These are phyloP conservation scores for Claviceps fusiformis DNA, from an alignment of 2,329 filamentous ascomycete species.

Conservation along the genomic window DNA sequence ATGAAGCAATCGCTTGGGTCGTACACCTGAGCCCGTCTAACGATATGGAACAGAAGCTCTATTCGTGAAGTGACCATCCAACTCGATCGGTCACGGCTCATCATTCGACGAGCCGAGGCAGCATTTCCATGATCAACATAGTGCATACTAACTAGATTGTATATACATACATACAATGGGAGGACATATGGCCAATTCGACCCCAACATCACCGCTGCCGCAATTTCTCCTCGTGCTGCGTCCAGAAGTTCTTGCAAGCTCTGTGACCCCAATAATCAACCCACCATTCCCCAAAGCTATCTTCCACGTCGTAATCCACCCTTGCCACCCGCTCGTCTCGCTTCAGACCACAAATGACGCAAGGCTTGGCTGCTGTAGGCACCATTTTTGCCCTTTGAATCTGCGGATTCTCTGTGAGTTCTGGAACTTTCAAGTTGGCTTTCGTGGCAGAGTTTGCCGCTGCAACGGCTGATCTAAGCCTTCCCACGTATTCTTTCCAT, in stretches of 20 bases:
- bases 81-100: not conserved
- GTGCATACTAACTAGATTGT: no score
- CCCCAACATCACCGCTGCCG: slow-evolving; percentile 42
- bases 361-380: slow-evolving; percentile 59
- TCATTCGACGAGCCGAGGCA: not conserved
- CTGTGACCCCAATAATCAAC: slow-evolving; percentile 74
- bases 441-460: slow-evolving; percentile 48
- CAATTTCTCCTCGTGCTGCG: slow-evolving; percentile 56
- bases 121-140: no score
- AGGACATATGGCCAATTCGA: no score
- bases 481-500: slow-evolving; percentile 65
- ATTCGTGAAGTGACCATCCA: not conserved
- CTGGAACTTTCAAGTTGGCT: slow-evolving; percentile 46
- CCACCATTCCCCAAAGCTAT: slow-evolving; percentile 97
- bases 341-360: slow-evolving; percentile 77
- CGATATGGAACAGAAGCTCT: not conserved
- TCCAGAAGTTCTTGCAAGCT: slow-evolving; percentile 76
- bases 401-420: slow-evolving; percentile 55
- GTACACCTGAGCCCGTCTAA: no score
- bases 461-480: slow-evolving; percentile 59
- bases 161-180: no score
- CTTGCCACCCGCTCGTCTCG: slow-evolving; percentile 69
- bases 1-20: not conserved
- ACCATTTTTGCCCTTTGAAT: slow-evolving; percentile 60
- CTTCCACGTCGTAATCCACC: slow-evolving; percentile 64